Percentiles rank a stretch among this genome's conserved stretches.
Evolutionary conservation across 257 asterid genomes (phyloP).

Genomic region (Solanum bulbocastanum): DNA sequence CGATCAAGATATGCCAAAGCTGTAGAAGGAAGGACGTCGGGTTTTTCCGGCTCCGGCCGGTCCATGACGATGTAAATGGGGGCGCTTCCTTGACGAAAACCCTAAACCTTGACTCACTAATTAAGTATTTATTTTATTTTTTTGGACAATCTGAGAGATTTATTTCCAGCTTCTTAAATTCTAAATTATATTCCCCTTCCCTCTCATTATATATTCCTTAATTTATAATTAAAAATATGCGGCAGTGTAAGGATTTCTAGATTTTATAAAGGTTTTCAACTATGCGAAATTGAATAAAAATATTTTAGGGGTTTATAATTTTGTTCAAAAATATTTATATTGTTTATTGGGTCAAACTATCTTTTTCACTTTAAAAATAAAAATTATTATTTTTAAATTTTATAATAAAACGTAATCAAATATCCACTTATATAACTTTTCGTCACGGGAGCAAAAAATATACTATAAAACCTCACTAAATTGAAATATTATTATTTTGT

Average conservation of each 20-base stretch:
- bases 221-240: no score
- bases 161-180: not conserved
- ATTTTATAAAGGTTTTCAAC: not conserved
- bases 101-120: not conserved
- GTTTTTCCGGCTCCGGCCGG: conserved; percentile 4
- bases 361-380: not conserved
- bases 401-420: no score
- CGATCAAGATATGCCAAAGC: conserved; percentile 72
- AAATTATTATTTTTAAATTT: no score
- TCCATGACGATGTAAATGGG: conserved; percentile 5
- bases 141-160: not conserved
- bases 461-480: fast-evolving
- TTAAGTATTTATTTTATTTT: not conserved
- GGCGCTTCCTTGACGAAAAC: not conserved
- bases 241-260: not conserved
- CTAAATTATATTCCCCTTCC: not conserved
- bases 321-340: no score
- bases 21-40: conserved; percentile 52
- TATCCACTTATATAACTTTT: no score
- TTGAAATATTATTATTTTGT: no score
- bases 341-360: no score
- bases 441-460: not conserved
- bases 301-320: no score
- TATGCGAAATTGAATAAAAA: not conserved
- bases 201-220: not conserved